These are phyloP conservation scores for Pyricularia grisea DNA, from an alignment of 2,329 filamentous ascomycete species.

Conservation along the genomic window DNA sequence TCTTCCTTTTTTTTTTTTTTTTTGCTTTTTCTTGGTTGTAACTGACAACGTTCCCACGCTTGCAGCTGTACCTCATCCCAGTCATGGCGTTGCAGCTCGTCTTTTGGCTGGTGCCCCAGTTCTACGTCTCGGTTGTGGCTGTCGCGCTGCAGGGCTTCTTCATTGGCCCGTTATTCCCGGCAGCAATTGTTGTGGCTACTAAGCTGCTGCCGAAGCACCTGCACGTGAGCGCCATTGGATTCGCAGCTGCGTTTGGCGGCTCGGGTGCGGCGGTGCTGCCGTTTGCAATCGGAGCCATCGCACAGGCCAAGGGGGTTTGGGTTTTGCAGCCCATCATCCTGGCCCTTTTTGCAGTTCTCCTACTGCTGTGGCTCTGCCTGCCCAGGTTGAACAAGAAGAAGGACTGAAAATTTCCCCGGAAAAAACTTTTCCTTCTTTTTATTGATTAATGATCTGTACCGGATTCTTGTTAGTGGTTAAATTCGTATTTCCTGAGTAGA, in stretches of 20 bases:
- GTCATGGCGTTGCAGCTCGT: constrained; percentile 58
- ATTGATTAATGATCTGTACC: no score
- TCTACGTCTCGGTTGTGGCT: constrained; percentile 63
- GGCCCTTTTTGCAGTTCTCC: constrained; percentile 33
- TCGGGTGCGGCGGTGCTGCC: constrained; percentile 60
- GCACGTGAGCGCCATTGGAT: constrained; percentile 74
- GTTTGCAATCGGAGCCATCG: constrained; percentile 60
- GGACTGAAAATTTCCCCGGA: not conserved
- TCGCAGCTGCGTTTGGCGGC: constrained; percentile 69
- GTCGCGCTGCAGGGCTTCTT: constrained; percentile 70
- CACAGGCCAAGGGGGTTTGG: constrained; percentile 44
- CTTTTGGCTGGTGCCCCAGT: constrained; percentile 74
- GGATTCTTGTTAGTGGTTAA: not conserved
- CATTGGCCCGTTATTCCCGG: constrained; percentile 70
- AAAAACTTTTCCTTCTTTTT: not conserved
- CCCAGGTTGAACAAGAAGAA: constrained; percentile 14
- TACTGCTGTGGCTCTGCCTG: constrained; percentile 34
- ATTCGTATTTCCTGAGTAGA: not conserved
- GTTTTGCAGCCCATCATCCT: constrained; percentile 48
- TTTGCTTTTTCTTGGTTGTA: not conserved
- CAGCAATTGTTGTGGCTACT: constrained; percentile 61
- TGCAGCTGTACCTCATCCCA: constrained; percentile 47
- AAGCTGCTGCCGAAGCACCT: constrained; percentile 64
- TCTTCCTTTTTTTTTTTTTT: no score
- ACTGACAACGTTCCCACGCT: not conserved